These are phyloP conservation scores for Vinca minor DNA, from an alignment of 257 asterid species.

Conservation along the genomic window DNA sequence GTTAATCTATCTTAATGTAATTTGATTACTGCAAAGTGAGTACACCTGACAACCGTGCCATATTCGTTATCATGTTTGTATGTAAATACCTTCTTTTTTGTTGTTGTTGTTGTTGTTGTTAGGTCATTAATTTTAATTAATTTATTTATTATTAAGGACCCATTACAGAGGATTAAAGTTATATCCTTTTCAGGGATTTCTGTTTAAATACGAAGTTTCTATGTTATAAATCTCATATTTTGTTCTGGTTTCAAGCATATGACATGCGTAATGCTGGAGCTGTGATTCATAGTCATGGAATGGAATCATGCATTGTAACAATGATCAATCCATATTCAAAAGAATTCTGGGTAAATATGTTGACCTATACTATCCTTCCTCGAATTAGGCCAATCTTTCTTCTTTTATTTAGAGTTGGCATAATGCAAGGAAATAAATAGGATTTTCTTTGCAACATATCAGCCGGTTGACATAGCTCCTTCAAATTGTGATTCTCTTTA, in stretches of 20 bases:
- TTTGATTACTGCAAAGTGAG: neutral
- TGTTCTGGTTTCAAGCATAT: slow-evolving; percentile 52
- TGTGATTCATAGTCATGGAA: slow-evolving; percentile 97
- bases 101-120: too few species aligned
- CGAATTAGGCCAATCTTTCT: neutral
- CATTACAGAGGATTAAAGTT: neutral
- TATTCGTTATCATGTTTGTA: neutral
- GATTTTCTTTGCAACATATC: neutral
- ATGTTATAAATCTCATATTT: neutral
- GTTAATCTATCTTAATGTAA: neutral
- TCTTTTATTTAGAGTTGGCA: neutral
- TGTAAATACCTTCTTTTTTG: neutral
- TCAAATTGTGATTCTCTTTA: neutral
- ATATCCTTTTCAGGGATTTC: neutral
- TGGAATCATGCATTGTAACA: slow-evolving; percentile 90
- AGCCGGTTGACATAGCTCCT: neutral
- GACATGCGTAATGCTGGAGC: slow-evolving; percentile 95
- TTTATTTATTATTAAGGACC: neutral
- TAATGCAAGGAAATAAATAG: neutral
- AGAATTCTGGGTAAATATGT: slow-evolving; percentile 66
- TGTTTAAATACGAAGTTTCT: neutral
- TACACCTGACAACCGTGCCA: neutral
- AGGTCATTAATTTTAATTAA: too few species aligned
- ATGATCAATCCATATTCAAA: slow-evolving; percentile 79
- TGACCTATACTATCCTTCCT: neutral